Base-by-base conservation (phyloP, 2,329 filamentous ascomycete genomes). In the Alternaria sp. region DNA sequence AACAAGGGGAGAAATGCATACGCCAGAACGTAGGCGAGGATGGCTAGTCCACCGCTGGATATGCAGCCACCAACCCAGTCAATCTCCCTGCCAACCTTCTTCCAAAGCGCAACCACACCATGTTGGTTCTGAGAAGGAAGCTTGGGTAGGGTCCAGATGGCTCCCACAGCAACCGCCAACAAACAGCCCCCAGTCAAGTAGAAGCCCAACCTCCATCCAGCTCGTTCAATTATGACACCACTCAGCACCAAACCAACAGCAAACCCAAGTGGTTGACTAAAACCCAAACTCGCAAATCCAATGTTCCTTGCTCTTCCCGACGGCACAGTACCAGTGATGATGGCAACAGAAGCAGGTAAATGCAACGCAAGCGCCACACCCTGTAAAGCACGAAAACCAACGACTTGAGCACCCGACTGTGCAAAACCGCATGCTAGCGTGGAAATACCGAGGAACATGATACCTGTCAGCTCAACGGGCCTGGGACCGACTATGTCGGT, bases 161-260 rank as follows among this genome's bases (percentile, higher is more conserved):
- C 77, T 23, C 77, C 62, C 0, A 72, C 37, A 17, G 80, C 77
- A 3, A 81, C 61, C 1, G 72, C 58, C 10, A 82, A 60, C 1
- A 73, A 75, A 9, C 65, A 65, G 9, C 61, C 67, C 28, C 67
- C 72, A 29, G 62, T 59, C 1, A 82, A 54, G 54, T 82, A 84
- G 65, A 80, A 85, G 3, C 78, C 80, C 1, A 76, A 73, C 4
- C 82, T 73, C 83, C 83, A 85, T 1, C 82, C 82, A 4, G 80
- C 66, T 0, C 75, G 78, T 41, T 83, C 79, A 5, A 81, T 73
- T 11, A 85, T 70, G 1, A 85, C 68, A 11, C 84, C 84, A 9
- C 80, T 82, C 0, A 84, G 61, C 1, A 85, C 80, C 0, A 86
- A 69, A 0, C 84, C 84, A 8, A 84, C 64, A 0, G 81, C 82